These are phyloP conservation scores for Vicia faba DNA, from an alignment of 306 rosid genomes.

Conservation along the genomic window DNA sequence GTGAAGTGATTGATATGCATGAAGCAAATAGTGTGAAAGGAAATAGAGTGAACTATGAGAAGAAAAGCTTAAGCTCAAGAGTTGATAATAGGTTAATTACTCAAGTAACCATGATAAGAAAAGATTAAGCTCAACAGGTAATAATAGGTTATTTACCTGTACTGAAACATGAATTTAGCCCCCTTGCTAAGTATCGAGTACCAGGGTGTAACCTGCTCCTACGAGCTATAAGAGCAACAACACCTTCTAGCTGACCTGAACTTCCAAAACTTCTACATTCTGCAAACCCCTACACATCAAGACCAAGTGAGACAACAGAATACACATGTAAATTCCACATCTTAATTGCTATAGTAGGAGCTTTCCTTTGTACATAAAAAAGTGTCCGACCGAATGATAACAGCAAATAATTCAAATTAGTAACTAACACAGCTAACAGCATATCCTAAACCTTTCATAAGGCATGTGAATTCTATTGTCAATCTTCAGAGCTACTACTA, in stretches of 20 bases:
- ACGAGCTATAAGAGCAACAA: constrained; percentile 87
- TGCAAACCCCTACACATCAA: constrained; percentile 96
- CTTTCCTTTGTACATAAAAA: constrained; percentile 21
- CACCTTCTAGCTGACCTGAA: constrained; percentile 88
- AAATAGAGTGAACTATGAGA: constrained; percentile 13
- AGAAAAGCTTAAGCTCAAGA: constrained; percentile 28
- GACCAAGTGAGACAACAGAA: constrained; percentile 57
- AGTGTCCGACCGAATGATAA: not conserved
- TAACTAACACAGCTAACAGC: constrained; percentile 13
- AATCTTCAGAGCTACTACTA: constrained; percentile 18
- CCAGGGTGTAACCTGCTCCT: constrained; percentile 99
- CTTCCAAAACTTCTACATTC: constrained; percentile 93
- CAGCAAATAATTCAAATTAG: constrained; percentile 11
- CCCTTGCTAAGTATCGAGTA: constrained; percentile 97
- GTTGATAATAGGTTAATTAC: not conserved
- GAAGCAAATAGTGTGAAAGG: constrained; percentile 27
- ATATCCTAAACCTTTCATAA: constrained; percentile 17
- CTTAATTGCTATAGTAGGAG: constrained; percentile 21
- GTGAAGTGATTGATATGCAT: constrained; percentile 12
- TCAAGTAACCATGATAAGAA: constrained; percentile 28
- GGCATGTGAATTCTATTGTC: constrained; percentile 12
- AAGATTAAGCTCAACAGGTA: constrained; percentile 15
- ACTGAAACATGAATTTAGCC: constrained; percentile 92
- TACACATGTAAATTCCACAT: constrained; percentile 24
- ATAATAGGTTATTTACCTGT: constrained; percentile 63